phyloP scores from a whole-genome alignment of 192 early-diverging fungal species.

The Lobosporangium transversale region DNA sequence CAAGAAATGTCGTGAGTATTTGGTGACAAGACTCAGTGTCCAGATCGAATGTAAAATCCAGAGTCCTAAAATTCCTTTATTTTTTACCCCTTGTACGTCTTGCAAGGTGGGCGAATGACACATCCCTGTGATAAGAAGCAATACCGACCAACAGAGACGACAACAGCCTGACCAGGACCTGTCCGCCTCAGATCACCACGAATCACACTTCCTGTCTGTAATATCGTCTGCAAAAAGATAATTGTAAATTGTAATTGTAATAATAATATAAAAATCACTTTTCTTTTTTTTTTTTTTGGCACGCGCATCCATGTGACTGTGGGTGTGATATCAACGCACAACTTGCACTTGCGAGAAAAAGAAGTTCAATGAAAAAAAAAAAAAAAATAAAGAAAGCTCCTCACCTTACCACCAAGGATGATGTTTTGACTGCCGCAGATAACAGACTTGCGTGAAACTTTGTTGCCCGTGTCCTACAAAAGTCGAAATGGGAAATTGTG shows the following conservation, averaged over 20 bases:
- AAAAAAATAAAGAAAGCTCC: too few species aligned
- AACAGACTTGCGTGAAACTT: conserved; percentile 90
- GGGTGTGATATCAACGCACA: too few species aligned
- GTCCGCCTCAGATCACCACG: conserved; percentile 92
- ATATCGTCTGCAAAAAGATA: conserved; percentile 77
- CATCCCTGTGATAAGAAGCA: conserved; percentile 81
- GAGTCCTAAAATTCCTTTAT: too few species aligned
- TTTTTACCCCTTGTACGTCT: conserved; percentile 86
- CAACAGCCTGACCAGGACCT: conserved; percentile 87
- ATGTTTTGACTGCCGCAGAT: conserved; percentile 98
- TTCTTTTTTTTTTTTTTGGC: too few species aligned
- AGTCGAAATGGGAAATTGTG: too few species aligned
- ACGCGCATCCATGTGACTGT: too few species aligned
- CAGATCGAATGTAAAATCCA: neutral
- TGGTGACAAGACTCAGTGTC: neutral
- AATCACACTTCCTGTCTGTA: conserved; percentile 90
- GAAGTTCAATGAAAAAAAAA: too few species aligned
- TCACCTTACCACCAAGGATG: conserved; percentile 92
- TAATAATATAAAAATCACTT: too few species aligned
- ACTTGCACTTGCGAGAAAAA: too few species aligned
- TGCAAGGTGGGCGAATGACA: conserved; percentile 93
- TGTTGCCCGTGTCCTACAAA: conserved; percentile 92
- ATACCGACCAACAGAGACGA: conserved; percentile 91
- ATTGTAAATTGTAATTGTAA: too few species aligned
- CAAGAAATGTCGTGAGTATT: neutral